These are phyloP conservation scores for Trichomonas vaginalis DNA, from an alignment of 208 protist species.

Conservation along the genomic window DNA sequence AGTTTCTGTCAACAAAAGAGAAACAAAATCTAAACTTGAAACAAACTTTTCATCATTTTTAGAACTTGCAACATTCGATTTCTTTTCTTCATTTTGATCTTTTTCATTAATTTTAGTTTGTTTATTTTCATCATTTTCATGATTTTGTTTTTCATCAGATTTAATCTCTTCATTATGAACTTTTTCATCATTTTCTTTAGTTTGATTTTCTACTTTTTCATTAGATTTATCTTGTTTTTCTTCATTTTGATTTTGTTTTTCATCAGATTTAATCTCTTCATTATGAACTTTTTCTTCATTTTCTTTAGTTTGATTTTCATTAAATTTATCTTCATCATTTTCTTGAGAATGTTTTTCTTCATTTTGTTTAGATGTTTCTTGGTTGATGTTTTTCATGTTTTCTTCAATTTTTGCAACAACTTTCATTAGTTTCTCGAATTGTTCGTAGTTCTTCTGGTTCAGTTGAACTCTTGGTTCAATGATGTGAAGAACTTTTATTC, in stretches of 20 bases:
- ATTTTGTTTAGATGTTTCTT: not conserved
- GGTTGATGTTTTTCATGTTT: not conserved
- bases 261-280: not conserved
- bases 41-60: not conserved
- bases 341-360: not conserved
- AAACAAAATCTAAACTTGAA: not conserved
- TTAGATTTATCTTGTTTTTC: not conserved
- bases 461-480: not conserved
- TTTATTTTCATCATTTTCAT: not conserved
- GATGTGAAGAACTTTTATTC: not conserved
- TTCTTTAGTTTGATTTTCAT: not conserved
- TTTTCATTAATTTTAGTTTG: not conserved
- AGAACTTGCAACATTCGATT: not conserved
- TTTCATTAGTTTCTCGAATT: not conserved
- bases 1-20: not conserved
- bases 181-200: too few relatives aligned
- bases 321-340: not conserved
- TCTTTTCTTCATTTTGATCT: not conserved
- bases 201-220: not conserved
- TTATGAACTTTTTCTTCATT: too few relatives aligned
- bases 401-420: not conserved
- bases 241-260: too few relatives aligned
- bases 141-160: not conserved
- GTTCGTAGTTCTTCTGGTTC: not conserved
- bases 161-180: too few relatives aligned